These are phyloP conservation scores for Fomitopsis pulvina DNA, from an alignment of 768 basidiomycete species.

Conservation along the genomic window DNA sequence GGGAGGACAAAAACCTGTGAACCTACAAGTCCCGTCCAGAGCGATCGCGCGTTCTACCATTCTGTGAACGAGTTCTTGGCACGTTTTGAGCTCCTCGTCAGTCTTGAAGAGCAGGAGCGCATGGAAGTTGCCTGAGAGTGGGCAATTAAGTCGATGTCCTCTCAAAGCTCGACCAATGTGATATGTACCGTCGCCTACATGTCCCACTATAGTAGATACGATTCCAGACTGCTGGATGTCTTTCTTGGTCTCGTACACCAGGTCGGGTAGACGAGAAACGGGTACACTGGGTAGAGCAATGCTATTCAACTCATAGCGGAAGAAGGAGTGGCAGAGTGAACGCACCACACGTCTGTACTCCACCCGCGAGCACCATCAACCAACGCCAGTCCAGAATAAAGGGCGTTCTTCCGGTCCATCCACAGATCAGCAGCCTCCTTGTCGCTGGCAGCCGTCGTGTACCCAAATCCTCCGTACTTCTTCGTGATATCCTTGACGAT, in stretches of 20 bases:
- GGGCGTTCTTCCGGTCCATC: constrained; percentile 80
- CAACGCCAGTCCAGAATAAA: constrained; percentile 63
- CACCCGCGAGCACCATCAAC: constrained; percentile 63
- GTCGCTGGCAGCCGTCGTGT: constrained; percentile 69
- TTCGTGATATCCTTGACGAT: constrained; percentile 55
- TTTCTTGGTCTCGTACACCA: constrained; percentile 73
- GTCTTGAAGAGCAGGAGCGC: constrained; percentile 49
- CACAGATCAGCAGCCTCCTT: constrained; percentile 74
- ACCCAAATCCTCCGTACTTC: constrained; percentile 59
- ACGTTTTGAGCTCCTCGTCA: constrained; percentile 50
- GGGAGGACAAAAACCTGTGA: neutral
- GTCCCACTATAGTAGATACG: constrained; percentile 69
- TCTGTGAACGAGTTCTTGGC: constrained; percentile 58
- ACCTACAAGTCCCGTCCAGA: constrained; percentile 72
- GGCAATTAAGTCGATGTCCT: neutral
- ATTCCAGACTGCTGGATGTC: constrained; percentile 58
- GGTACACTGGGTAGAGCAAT: constrained; percentile 44
- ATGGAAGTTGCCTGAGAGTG: constrained; percentile 39
- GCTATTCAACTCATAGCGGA: neutral
- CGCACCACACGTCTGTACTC: constrained; percentile 89
- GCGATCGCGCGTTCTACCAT: constrained; percentile 65
- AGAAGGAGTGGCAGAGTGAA: constrained; percentile 3
- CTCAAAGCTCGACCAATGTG: neutral
- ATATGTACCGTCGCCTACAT: constrained; percentile 66
- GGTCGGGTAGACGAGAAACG: constrained; percentile 58